Base-by-base conservation (phyloP, 305 asterid species). In the Galium porrigens region DNA sequence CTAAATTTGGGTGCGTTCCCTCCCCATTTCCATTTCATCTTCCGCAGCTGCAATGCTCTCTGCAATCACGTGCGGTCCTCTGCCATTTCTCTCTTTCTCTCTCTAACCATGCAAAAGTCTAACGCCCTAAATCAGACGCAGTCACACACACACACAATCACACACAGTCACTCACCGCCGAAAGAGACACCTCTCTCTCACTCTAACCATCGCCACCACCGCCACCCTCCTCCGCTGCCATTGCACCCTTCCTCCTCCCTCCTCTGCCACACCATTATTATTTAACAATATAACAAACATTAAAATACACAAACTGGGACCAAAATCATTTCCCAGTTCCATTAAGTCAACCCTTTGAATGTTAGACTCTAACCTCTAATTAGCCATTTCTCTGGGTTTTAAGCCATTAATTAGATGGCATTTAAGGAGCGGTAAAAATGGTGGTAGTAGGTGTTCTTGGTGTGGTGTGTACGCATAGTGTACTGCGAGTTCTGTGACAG, bases 181-280 rank as follows among this genome's bases (percentile, higher is more conserved):
- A 69, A 17, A 53, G 69, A 73, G 61, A 70, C 65, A 69, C 66
- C 87, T 74, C 80, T 71, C 79, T n/a, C n/a, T n/a, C n/a, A 73
- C 78, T 82, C 77, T 69, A 74, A 75, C 81, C 74, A 52, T 53
- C 56, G 55, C 34, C 58, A 51, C 11, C 64, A 53, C 58, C 58
- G 58, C 29, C 58, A 6, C 58, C 1, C 30, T 22, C 58, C 58
- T 3, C 34, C 37, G 12, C 61, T 11, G 12, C 37, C 17, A 4
- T 3, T 48, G 18, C 61, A 12, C 18, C 61, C 61, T 27, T 27
- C 1, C 61, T 27, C 37, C 37, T 29, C n/a, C 61, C 37, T 14
- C 64, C 64, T n/a, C 64, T 41, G 64, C 64, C 46, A 56, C 61
- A 10, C 54, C 54, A 48, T n/a, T 48, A 48, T 48, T 48, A 48